A percentile compares a stretch with the other conserved stretches of the same genome.
Evolutionary conservation across 331 rosid species (phyloP).

Genomic region (Spiraea crenata): DNA sequence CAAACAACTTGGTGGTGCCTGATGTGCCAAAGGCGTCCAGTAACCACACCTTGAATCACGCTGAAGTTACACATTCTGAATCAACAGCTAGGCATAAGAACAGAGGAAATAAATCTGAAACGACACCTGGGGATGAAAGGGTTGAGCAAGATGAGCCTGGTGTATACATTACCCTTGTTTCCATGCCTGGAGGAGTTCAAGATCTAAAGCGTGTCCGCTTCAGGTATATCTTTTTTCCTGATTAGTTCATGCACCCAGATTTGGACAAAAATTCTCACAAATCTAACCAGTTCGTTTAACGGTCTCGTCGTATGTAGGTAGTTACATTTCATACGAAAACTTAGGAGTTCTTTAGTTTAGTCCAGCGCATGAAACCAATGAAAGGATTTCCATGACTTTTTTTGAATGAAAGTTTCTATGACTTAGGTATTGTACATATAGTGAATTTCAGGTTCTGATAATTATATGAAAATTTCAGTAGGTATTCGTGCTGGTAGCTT

Average conservation of each 20-base stretch:
- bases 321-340: neutral
- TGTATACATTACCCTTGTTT: constrained; percentile 34
- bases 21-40: neutral
- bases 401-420: neutral
- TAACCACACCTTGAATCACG: constrained; percentile 14
- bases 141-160: constrained; percentile 45
- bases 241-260: constrained; percentile 8
- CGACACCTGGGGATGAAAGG: constrained; percentile 30
- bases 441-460: neutral
- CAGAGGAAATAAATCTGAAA: constrained; percentile 23
- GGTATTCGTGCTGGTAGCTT: neutral
- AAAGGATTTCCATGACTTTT: neutral
- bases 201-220: constrained; percentile 46
- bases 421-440: neutral
- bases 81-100: constrained; percentile 27
- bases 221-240: constrained; percentile 28
- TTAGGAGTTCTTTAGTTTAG: neutral
- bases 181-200: constrained; percentile 39
- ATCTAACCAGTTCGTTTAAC: neutral
- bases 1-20: constrained; percentile 14
- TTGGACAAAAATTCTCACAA: neutral
- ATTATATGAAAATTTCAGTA: neutral
- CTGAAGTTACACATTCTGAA: constrained; percentile 19
- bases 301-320: neutral
- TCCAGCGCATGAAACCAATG: neutral